Conservation (phyloP, 208 protist species). For the Trypanosoma rangeli region DNA sequence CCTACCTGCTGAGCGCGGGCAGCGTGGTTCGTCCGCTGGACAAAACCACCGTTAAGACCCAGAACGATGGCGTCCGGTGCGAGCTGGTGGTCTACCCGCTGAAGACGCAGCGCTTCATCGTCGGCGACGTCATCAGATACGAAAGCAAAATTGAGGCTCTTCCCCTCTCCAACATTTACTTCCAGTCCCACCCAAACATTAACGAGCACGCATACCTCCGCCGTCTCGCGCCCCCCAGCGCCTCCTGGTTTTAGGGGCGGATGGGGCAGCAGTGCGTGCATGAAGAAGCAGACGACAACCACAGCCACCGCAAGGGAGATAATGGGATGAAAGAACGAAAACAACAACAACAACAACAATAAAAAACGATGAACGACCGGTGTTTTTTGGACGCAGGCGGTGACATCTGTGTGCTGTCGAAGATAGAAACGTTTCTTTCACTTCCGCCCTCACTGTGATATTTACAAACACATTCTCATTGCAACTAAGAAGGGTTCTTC, state of each 20-base stretch:
- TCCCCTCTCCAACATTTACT: conserved; percentile 76
- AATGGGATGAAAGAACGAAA: conserved; percentile 1
- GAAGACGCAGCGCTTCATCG: conserved; percentile 68
- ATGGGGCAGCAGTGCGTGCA: not conserved
- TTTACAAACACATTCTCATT: no score
- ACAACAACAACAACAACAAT: conserved; percentile 1
- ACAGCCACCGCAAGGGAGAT: not conserved
- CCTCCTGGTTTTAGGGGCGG: conserved; percentile 40
- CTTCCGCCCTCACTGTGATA: no score
- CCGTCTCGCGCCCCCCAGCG: conserved; percentile 56
- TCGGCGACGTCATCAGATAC: conserved; percentile 51
- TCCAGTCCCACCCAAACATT: conserved; percentile 53
- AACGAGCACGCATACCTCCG: conserved; percentile 66
- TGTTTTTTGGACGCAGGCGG: no score
- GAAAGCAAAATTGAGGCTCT: conserved; percentile 82
- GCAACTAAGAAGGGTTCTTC: no score
- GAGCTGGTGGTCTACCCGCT: conserved; percentile 59
- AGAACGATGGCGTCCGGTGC: conserved; percentile 76
- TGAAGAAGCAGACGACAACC: conserved; percentile 4
- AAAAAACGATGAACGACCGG: not conserved
- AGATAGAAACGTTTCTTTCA: no score
- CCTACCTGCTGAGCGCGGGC: conserved; percentile 68
- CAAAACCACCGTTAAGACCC: conserved; percentile 40
- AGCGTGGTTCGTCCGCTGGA: conserved; percentile 45
- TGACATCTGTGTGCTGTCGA: no score